phyloP scores from a whole-genome alignment of 352 stramenopile species.

The Thraustochytrium sp. region DNA sequence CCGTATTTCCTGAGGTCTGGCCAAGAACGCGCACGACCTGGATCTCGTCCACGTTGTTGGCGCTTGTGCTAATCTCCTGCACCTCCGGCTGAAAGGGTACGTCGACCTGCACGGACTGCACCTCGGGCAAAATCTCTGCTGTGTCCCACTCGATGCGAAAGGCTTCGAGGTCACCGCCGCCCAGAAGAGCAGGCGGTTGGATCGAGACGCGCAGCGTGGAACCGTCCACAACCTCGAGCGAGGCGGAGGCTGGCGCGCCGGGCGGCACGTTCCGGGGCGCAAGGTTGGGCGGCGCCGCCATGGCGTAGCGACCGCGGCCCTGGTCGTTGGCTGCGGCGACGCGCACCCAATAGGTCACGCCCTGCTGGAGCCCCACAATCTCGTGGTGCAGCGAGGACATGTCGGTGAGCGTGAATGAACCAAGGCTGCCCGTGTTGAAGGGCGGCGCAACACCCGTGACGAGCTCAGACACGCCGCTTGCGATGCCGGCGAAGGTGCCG shows the following conservation, averaged over 20 bases:
- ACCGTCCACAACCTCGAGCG: conserved; percentile 71
- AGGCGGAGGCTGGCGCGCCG: conserved; percentile 60
- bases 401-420: conserved; percentile 67
- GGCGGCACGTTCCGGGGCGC: conserved; percentile 46
- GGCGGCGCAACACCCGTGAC: conserved; percentile 70
- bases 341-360: conserved; percentile 87
- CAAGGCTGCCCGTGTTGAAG: conserved; percentile 75
- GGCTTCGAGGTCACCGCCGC: conserved; percentile 70
- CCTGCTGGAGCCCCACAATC: conserved; percentile 77
- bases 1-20: conserved; percentile 59
- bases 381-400: conserved; percentile 70
- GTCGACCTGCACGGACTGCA: conserved; percentile 56
- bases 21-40: conserved; percentile 76
- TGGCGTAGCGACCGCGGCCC: conserved; percentile 58
- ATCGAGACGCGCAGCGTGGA: conserved; percentile 74
- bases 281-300: background rate
- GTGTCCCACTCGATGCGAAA: conserved; percentile 83
- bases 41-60: conserved; percentile 64
- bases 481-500: conserved; percentile 66
- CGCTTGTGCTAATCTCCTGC: conserved; percentile 63
- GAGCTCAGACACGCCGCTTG: conserved; percentile 66
- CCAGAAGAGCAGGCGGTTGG: conserved; percentile 67
- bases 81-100: conserved; percentile 57
- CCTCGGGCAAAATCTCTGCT: conserved; percentile 64
- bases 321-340: conserved; percentile 82